phyloP scores from a whole-genome alignment of 352 stramenopile genomes.

The Phytophthora pinifolia region DNA sequence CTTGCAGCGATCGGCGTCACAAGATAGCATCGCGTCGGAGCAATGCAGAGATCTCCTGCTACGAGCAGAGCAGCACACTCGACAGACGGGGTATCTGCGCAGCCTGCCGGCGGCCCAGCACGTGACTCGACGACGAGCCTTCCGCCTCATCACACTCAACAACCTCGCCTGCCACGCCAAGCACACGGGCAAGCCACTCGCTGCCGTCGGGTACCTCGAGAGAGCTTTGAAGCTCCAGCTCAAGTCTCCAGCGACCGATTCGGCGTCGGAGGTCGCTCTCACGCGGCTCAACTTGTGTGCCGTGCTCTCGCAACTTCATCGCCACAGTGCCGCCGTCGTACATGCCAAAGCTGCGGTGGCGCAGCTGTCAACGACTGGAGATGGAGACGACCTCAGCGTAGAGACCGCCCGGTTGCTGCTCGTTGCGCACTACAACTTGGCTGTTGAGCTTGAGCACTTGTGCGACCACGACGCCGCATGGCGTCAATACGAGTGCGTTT shows the following conservation, averaged over 20 bases:
- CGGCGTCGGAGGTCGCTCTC: constrained; percentile 34
- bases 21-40: constrained; percentile 12
- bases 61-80: constrained; percentile 60
- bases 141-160: constrained; percentile 62
- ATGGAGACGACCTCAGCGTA: background rate
- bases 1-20: constrained; percentile 21
- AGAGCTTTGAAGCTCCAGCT: constrained; percentile 50
- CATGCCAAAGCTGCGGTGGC: constrained; percentile 48
- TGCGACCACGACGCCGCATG: constrained; percentile 24
- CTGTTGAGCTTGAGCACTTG: constrained; percentile 60
- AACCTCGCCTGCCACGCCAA: constrained; percentile 68
- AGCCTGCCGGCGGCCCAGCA: constrained; percentile 24
- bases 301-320: constrained; percentile 55
- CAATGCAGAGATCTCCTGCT: constrained; percentile 29
- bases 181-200: constrained; percentile 38
- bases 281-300: constrained; percentile 66
- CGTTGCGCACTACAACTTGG: constrained; percentile 60
- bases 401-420: constrained; percentile 36
- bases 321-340: constrained; percentile 43
- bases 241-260: constrained; percentile 17
- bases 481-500: constrained; percentile 23
- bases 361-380: constrained; percentile 21
- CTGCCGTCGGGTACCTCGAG: constrained; percentile 47
- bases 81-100: constrained; percentile 41
- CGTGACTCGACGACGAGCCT: constrained; percentile 25